Base-by-base conservation (phyloP, 2,329 filamentous ascomycete species). In the Cordyceps pruinosa region DNA sequence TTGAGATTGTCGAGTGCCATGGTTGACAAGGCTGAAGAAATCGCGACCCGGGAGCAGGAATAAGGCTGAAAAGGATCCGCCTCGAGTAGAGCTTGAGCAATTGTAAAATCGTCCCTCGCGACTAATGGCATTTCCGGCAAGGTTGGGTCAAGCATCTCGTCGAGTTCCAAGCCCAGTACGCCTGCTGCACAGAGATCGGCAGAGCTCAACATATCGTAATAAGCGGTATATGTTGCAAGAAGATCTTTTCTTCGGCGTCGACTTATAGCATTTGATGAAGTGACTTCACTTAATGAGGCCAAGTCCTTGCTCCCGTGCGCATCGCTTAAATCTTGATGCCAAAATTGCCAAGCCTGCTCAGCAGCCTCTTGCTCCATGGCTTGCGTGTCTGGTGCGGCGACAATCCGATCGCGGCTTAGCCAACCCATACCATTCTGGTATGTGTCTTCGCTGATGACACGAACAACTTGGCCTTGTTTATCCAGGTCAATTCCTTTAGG, bases 391-490 rank as follows among this genome's bases (percentile, higher is more conserved):
- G 57, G 63, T 56, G 69, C 62, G 4, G 70, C 64, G 42, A 72
- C 67, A 17, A 75, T 69, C 3, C 79, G 70, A 64, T 93, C 88
- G 57, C 85, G 82, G 48, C 79, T 82, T 28, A 91, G 70, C 81
- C 85, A 83, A 41, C 90, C 91, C 87, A 97, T 94, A 17, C 87
- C 89, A 10, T 76, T 71, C 32, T 80, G 73, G 65, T 95, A 97
- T 0, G 92, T 95, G 52, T 83, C 82, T 66, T 89, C 77, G 68
- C 94, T 99, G 53, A 93, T 77, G 12, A 96, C 88, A 25, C 92
- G 85, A 42, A 93, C 77, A 10, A 79, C 80, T 56, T 88, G 78
- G 2, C 88, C 86, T 45, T 85, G 70, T 53, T 81, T 75, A 64
- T 93, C 86, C 3, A 86, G 66, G 65, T 93, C 88, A 25, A 78